Conservation (phyloP, 495 filamentous ascomycete genomes). For the Gamarada debralockiae region DNA sequence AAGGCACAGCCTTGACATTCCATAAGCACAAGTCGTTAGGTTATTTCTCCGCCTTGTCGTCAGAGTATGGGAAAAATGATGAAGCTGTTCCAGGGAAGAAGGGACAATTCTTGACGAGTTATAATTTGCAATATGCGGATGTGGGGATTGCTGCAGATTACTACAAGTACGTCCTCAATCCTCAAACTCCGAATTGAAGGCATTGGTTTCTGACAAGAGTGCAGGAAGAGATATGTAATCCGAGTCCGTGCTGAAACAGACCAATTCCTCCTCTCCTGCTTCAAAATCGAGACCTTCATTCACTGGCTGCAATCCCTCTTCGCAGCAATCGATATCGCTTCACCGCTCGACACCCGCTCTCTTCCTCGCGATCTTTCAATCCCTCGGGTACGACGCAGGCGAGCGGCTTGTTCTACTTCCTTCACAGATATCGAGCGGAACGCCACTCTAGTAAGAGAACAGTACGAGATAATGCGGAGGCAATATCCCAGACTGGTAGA, state of each 20-base stretch:
- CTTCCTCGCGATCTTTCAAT: conserved; percentile 22
- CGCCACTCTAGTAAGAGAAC: conserved; percentile 16
- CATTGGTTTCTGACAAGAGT: conserved; percentile 17
- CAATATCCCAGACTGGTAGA: conserved; percentile 20
- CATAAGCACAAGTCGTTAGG: conserved; percentile 45
- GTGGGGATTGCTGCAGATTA: conserved; percentile 62
- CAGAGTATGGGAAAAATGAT: conserved; percentile 33
- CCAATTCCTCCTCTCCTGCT: conserved; percentile 57
- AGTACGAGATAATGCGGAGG: conserved; percentile 25
- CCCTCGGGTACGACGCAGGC: conserved; percentile 12
- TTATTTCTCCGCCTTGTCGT: conserved; percentile 29
- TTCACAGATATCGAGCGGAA: not conserved
- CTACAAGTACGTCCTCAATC: conserved; percentile 41
- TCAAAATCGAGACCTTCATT: conserved; percentile 47
- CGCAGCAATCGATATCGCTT: conserved; percentile 49
- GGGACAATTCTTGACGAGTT: conserved; percentile 47
- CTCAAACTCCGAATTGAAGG: conserved; percentile 20
- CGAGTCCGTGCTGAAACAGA: conserved; percentile 60
- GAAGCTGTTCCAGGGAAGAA: conserved; percentile 37
- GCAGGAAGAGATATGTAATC: conserved; percentile 52
- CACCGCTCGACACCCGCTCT: conserved; percentile 43
- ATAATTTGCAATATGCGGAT: conserved; percentile 62
- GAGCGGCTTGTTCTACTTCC: not conserved
- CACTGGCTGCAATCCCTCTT: conserved; percentile 51
- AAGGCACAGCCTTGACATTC: conserved; percentile 57